A percentile compares a stretch with the other conserved stretches of the same genome.
Evolutionary conservation across 371 early-diverging fungal genomes (phyloP).

Genomic region (Fennellomyces sp.): DNA sequence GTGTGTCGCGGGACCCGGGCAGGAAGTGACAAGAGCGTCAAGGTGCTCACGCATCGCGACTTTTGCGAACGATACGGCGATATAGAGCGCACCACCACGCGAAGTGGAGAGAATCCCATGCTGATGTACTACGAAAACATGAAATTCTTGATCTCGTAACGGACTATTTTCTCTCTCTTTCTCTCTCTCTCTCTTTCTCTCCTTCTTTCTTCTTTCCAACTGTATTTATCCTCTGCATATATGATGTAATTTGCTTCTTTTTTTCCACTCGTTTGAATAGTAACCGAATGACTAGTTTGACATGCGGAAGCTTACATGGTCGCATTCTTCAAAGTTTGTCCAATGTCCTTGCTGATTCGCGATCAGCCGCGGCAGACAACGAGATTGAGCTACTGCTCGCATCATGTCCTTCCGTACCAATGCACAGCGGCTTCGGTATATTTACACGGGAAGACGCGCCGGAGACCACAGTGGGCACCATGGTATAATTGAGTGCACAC

Average conservation of each 20-base stretch:
- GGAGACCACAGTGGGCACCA: background rate
- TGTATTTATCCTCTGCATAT: background rate
- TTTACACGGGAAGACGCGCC: slow-evolving; percentile 10
- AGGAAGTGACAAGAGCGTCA: slow-evolving; percentile 45
- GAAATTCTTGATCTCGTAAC: slow-evolving; percentile 67
- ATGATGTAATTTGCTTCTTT: background rate
- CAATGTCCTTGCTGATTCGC: slow-evolving; percentile 48
- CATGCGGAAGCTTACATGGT: slow-evolving; percentile 44
- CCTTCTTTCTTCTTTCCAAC: background rate
- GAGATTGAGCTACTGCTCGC: slow-evolving; percentile 33
- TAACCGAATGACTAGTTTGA: background rate
- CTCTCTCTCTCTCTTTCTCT: background rate
- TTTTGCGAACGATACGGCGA: slow-evolving; percentile 84
- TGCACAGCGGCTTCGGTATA: slow-evolving; percentile 13
- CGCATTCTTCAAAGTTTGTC: slow-evolving; percentile 62
- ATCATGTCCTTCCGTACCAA: slow-evolving; percentile 36
- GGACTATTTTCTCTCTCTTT: background rate
- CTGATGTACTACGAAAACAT: slow-evolving; percentile 93
- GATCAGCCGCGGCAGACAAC: slow-evolving; percentile 31
- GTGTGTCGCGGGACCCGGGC: slow-evolving; percentile 59
- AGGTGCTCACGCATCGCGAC: slow-evolving; percentile 77
- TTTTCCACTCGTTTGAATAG: background rate
- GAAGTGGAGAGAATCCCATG: slow-evolving; percentile 94
- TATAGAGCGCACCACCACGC: slow-evolving; percentile 73
- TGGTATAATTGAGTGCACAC: background rate